phyloP scores from a whole-genome alignment of 805 yeast genomes.

The Pichia heedii region DNA sequence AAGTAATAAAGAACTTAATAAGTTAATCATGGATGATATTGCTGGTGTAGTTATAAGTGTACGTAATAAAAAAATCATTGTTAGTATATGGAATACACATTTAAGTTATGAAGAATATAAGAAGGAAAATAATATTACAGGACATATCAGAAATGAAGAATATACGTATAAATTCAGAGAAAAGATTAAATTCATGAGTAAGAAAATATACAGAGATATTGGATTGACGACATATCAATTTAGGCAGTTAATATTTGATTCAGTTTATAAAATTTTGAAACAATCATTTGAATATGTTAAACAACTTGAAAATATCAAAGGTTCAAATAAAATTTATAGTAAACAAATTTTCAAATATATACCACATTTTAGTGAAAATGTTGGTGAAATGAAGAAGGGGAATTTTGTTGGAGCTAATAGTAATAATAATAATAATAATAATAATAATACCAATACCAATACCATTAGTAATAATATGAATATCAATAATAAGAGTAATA shows the following conservation, averaged over 20 bases:
- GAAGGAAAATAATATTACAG: background rate
- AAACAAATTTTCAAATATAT: constrained; percentile 5
- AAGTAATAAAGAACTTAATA: constrained; percentile 3
- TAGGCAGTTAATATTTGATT: constrained; percentile 5
- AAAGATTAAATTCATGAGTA: constrained; percentile 1
- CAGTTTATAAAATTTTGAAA: constrained; percentile 1
- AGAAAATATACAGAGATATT: constrained; percentile 1
- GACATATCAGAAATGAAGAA: constrained; percentile 1
- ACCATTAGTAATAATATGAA: no score
- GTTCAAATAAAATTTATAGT: background rate
- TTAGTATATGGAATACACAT: constrained; percentile 56
- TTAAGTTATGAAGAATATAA: constrained; percentile 4
- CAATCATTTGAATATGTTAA: constrained; percentile 3
- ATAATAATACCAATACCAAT: background rate
- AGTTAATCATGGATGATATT: constrained; percentile 37
- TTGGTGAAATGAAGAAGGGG: background rate
- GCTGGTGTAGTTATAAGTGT: constrained; percentile 53
- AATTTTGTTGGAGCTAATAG: background rate
- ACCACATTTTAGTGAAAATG: constrained; percentile 4
- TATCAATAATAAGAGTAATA: no score
- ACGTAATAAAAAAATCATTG: constrained; percentile 49
- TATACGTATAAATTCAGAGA: constrained; percentile 2
- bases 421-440: background rate
- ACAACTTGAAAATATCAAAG: constrained; percentile 1
- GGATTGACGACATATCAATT: constrained; percentile 7